phyloP scores from a whole-genome alignment of 768 basidiomycete species.

The Pleurotus sapidus region DNA sequence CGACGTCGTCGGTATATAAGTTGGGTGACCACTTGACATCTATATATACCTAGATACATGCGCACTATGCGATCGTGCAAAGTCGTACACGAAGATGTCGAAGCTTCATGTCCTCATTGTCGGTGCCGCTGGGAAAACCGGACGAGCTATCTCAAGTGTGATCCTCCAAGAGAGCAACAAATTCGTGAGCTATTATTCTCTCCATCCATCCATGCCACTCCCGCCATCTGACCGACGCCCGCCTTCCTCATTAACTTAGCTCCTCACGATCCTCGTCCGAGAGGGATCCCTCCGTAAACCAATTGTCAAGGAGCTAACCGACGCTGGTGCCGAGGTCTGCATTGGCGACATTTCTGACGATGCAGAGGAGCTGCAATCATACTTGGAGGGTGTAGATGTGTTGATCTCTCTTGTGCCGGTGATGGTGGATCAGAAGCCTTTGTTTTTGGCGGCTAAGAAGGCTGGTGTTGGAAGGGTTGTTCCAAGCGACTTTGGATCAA shows the following conservation, averaged over 20 bases:
- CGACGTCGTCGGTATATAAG: no score
- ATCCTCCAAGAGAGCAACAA: not conserved
- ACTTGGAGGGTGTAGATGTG: not conserved
- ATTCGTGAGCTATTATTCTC: not conserved
- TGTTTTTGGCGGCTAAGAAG: not conserved
- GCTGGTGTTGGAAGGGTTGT: not conserved
- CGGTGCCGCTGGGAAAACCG: not conserved
- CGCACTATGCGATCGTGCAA: no score
- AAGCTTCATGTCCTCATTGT: not conserved
- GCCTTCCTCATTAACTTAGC: not conserved
- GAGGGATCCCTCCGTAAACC: not conserved
- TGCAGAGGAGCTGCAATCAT: not conserved
- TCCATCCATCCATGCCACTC: no score
- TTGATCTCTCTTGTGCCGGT: not conserved
- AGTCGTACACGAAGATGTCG: no score
- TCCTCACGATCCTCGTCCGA: not conserved
- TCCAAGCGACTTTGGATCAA: not conserved
- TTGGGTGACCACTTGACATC: no score
- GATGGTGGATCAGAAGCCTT: not conserved
- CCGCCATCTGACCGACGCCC: no score
- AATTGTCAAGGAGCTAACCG: not conserved
- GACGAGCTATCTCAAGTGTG: not conserved
- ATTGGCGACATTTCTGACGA: slow-evolving; percentile 1
- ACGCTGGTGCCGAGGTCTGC: not conserved
- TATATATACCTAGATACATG: no score